Conservation (phyloP, 306 rosid genomes). For the Dryas alaskensis region DNA sequence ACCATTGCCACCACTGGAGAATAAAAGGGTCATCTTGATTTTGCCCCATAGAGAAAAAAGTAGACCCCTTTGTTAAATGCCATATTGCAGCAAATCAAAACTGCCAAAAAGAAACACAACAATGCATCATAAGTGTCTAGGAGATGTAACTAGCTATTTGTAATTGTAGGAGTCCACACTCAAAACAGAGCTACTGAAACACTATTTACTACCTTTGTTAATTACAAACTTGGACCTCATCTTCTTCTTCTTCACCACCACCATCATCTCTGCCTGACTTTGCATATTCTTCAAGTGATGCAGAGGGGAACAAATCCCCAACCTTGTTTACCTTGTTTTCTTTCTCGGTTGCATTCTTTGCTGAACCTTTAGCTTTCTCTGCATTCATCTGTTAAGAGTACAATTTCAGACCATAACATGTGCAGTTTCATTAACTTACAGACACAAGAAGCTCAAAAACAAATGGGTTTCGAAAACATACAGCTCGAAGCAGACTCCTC, state of each 20-base stretch:
- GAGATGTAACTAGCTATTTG: no score
- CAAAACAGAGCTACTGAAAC: background rate
- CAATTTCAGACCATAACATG: background rate
- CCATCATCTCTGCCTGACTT: constrained; percentile 28
- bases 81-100: no score
- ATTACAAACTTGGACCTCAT: background rate
- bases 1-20: no score
- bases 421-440: background rate
- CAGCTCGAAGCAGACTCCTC: constrained; percentile 73
- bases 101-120: no score
- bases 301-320: constrained; percentile 54
- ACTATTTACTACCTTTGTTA: background rate
- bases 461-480: constrained; percentile 36
- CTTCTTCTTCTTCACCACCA: constrained; percentile 1
- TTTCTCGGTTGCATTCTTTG: constrained; percentile 24
- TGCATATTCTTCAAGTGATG: constrained; percentile 65
- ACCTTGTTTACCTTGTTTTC: constrained; percentile 56
- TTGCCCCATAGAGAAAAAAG: no score
- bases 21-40: no score
- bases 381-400: constrained; percentile 60
- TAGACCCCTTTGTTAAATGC: background rate
- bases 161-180: no score
- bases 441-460: background rate
- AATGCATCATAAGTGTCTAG: no score
- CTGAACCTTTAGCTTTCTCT: constrained; percentile 44